phyloP scores from a whole-genome alignment of 768 basidiomycete genomes.

The Lentinula lateritia region DNA sequence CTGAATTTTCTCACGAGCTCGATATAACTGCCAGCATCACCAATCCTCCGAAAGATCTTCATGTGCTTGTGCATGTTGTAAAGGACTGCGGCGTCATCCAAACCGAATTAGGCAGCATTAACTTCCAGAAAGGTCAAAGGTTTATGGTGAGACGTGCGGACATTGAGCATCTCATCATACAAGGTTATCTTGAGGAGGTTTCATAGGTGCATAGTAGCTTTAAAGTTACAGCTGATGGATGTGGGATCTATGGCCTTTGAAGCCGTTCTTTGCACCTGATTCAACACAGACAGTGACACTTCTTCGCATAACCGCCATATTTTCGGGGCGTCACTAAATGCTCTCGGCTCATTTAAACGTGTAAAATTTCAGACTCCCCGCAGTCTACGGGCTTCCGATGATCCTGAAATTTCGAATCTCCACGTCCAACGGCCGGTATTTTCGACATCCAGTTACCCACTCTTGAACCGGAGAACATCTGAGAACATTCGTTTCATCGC shows the following conservation, averaged over 20 bases:
- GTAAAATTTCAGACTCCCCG: background rate
- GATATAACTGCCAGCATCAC: slow-evolving; percentile 84
- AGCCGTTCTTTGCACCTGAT: background rate
- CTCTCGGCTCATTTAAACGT: too few relatives aligned
- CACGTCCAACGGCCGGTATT: background rate
- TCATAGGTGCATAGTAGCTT: slow-evolving; percentile 17
- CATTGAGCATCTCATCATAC: slow-evolving; percentile 91
- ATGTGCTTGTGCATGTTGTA: slow-evolving; percentile 82
- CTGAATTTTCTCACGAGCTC: slow-evolving; percentile 79
- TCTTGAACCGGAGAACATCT: too few relatives aligned
- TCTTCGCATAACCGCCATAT: too few relatives aligned
- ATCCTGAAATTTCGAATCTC: background rate
- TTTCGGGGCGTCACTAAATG: too few relatives aligned
- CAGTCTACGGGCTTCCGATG: background rate
- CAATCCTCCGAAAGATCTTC: slow-evolving; percentile 82
- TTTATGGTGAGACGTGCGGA: slow-evolving; percentile 86
- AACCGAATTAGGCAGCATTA: slow-evolving; percentile 86
- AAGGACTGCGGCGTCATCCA: slow-evolving; percentile 89
- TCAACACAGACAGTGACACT: too few relatives aligned
- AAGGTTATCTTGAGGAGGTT: slow-evolving; percentile 89
- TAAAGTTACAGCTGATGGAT: background rate
- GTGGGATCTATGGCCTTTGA: background rate
- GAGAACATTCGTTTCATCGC: too few relatives aligned
- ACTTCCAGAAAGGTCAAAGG: slow-evolving; percentile 85
- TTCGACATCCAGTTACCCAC: background rate